Base-by-base conservation (phyloP, 2,329 filamentous ascomycete genomes). In the Colletotrichum siamense region DNA sequence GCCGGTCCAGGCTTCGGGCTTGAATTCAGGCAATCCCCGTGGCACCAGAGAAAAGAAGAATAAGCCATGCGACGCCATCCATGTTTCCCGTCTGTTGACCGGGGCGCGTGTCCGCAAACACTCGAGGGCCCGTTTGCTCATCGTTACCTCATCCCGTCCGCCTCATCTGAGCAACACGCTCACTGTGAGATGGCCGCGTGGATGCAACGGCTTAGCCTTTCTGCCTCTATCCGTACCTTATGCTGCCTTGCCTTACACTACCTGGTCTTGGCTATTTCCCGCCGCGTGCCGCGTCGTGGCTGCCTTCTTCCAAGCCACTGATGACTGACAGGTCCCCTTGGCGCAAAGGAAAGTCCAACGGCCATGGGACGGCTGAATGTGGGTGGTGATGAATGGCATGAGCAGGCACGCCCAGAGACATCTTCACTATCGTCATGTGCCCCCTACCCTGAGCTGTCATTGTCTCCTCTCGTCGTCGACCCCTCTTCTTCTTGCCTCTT, bases 111-210 rank as follows among this genome's bases (percentile, higher is more conserved):
- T 66, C 36, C 10, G 49, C 49, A 64, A 24, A 36, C 55, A 39
- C 6, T 32, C 30, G 32, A 39, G 15, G 39, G 44, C 44, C n/a
- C 36, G 34, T 69, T 69, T 62, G 71, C 32, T 61, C 61, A 73
- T 76, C 63, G 22, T 73, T 49, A 65, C 64, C 64, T 73, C 63
- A 57, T 55, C 59, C 61, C 71, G 57, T 26, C 57, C 44, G 39
- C 57, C 71, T 63, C 64, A n/a, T 69, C 52, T 39, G n/a, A 32
- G 49, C 44, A 13, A 52, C 44, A 49, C 39, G 3, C 39, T 24
- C 26, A 16, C 18, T 2, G 12, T 34, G 18, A 34, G 24, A 61
- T 15, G 68, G 55, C 39, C 68, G 68, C 57, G 67, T 52, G 68
- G 67, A 22, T 57, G 16, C 28, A 28, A 59, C 22, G 22, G 44